Percentiles rank a stretch among this genome's conserved stretches.
phyloP scores from a whole-genome alignment of 2,329 filamentous ascomycete genomes.

The Pestalotiopsis sp. region DNA sequence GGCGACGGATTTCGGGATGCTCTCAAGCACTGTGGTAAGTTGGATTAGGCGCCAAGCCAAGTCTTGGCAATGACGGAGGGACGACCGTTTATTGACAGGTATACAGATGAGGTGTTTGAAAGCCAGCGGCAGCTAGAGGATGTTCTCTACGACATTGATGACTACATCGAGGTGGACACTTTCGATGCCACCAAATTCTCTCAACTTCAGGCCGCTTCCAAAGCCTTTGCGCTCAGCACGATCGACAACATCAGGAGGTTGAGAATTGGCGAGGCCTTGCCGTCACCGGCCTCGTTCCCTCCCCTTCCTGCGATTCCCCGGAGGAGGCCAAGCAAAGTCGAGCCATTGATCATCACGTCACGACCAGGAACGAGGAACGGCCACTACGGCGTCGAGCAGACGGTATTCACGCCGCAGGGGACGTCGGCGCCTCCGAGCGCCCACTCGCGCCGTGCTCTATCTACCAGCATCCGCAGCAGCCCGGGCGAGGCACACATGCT shows the following conservation, averaged over 20 bases:
- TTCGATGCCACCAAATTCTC: slow-evolving; percentile 38
- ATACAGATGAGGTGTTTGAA: slow-evolving; percentile 22
- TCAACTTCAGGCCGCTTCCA: slow-evolving; percentile 40
- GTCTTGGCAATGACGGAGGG: not conserved
- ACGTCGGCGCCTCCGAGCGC: not conserved
- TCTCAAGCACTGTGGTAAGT: slow-evolving; percentile 37
- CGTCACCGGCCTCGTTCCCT: slow-evolving; percentile 20
- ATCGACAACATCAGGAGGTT: slow-evolving; percentile 38
- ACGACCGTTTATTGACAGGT: slow-evolving; percentile 12
- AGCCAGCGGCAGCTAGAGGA: slow-evolving; percentile 36
- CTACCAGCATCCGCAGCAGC: slow-evolving; percentile 13
- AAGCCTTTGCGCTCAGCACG: slow-evolving; percentile 40
- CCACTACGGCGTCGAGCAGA: not conserved
- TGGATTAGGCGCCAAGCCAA: not conserved
- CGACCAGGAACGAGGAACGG: not conserved
- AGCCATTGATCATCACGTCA: slow-evolving; percentile 1
- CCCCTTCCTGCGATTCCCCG: slow-evolving; percentile 20
- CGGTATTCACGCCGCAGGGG: not conserved
- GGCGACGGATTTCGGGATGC: slow-evolving; percentile 37
- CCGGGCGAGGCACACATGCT: slow-evolving; percentile 2
- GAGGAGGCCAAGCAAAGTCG: not conserved
- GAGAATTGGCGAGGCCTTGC: slow-evolving; percentile 24
- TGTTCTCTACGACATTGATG: slow-evolving; percentile 45
- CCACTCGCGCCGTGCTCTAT: slow-evolving; percentile 13
- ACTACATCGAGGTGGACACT: slow-evolving; percentile 38